Percentiles rank a stretch among this genome's conserved stretches.
Evolutionary conservation across 495 filamentous ascomycete species (phyloP).

Genomic region (Hypomontagnella monticulosa): DNA sequence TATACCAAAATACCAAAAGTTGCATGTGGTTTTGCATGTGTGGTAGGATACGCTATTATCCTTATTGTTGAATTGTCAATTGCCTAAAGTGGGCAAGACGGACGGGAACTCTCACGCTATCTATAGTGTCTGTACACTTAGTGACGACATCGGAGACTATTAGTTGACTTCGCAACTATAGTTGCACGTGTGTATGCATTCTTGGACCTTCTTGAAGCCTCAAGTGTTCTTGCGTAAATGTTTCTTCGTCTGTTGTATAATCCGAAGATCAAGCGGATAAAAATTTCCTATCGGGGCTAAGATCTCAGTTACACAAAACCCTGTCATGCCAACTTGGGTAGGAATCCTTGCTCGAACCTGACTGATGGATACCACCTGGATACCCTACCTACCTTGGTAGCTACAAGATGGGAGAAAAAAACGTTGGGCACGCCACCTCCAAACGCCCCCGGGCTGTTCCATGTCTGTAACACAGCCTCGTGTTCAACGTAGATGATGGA

Average conservation of each 20-base stretch:
- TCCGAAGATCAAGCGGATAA: constrained; percentile 20
- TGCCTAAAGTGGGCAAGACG: constrained; percentile 9
- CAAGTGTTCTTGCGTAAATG: no score
- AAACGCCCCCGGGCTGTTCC: neutral
- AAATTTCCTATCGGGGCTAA: constrained; percentile 13
- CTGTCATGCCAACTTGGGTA: neutral
- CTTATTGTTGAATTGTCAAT: neutral
- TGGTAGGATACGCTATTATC: neutral
- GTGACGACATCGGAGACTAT: no score
- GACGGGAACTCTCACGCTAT: neutral
- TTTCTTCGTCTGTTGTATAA: neutral
- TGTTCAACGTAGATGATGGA: neutral
- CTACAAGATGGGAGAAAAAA: neutral
- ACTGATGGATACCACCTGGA: constrained; percentile 10
- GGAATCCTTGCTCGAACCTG: neutral
- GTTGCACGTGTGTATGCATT: neutral
- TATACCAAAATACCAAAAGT: no score
- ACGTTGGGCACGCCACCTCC: neutral
- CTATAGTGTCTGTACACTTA: no score
- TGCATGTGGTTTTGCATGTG: neutral
- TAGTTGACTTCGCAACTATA: neutral
- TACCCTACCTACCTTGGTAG: no score
- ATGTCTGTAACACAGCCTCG: no score
- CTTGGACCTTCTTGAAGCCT: neutral
- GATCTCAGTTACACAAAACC: constrained; percentile 8